Evolutionary conservation across 805 yeast genomes (phyloP), one percentile per base, ranked within the genome.

Genomic region (Saccharomycopsis oosterbeekiorum): DNA sequence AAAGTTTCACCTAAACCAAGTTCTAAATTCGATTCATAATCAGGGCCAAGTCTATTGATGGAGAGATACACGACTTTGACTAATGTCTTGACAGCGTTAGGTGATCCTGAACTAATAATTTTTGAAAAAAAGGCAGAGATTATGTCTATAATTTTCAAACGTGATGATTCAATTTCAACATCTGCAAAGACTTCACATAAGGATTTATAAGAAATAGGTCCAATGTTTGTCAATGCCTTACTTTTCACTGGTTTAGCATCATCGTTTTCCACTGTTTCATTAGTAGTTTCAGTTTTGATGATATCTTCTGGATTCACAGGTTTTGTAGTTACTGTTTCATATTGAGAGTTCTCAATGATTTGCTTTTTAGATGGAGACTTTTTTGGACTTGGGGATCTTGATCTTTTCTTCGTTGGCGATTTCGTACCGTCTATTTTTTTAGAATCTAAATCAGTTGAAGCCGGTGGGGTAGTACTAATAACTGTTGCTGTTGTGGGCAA

Each of bases 1-100:
- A 94, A 70, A 1, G 96, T 84, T 71, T 94, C 99, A 17, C 99
- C 99, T 1, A 94, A 78, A 0, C 99, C 99, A 29, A 94, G 76
- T 69, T 94, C 99, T 61, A 93, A 75, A 37, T 96, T 97, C 21
- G 53, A 47, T 70, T 90, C 97, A 70, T 94, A 94, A 71, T 94
- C 99, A 0, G 99, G 99, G 0, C 97, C 97, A 10, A 92, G 75
- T 64, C 93, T 77, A 70, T 93, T 93, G 70, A 93, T 91, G 73
- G 88, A 88, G 17, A 94, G 78, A 68, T 93, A 94, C 0, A 92
- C 87, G 1, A 89, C 84, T 60, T 82, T 83, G 6, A 89, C 78
- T 59, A 94, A 73, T 55, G 80, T 82, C 2, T 71, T 65, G 2
- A 84, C 82, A 54, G 82, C 78, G 54, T 80, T 76, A 4, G 34